phyloP scores from a whole-genome alignment of 139 green algal species.

The Pseudopediastrum boryanum region DNA sequence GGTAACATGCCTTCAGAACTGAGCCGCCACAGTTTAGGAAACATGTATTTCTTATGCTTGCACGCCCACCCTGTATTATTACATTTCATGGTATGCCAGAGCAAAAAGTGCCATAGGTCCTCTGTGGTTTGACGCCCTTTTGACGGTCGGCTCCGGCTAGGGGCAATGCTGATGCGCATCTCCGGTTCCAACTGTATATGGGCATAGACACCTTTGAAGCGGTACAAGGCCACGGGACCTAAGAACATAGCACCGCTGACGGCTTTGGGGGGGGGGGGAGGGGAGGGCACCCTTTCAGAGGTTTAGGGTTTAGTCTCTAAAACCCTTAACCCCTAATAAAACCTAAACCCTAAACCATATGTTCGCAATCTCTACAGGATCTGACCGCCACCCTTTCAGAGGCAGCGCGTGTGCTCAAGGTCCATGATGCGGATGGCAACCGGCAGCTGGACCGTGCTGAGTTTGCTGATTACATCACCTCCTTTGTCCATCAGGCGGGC shows the following conservation, averaged over 20 bases:
- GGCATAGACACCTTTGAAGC: background rate
- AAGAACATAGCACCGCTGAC: no score
- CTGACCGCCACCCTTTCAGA: background rate
- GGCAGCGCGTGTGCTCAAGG: background rate
- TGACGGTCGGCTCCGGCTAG: no score
- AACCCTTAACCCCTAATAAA: background rate
- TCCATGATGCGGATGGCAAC: slow-evolving; percentile 14
- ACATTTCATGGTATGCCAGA: no score
- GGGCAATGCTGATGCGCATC: no score
- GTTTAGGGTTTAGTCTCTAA: background rate
- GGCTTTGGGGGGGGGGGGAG: no score
- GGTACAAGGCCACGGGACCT: background rate
- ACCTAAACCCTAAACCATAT: background rate
- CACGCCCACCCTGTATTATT: no score
- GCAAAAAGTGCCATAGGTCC: no score
- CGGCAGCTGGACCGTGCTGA: slow-evolving; percentile 9
- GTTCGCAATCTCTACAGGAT: slow-evolving; percentile 8
- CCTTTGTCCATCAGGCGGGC: slow-evolving; percentile 11
- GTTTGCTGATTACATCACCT: background rate
- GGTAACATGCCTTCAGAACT: no score
- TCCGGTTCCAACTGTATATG: background rate
- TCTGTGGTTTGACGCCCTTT: no score
- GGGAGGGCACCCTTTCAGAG: no score
- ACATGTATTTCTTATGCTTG: no score
- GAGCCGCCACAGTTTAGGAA: no score